A percentile compares a stretch with the other conserved stretches of the same genome.
Conservation (phyloP, 2,329 filamentous ascomycete genomes). For the Xylaria sp. region DNA sequence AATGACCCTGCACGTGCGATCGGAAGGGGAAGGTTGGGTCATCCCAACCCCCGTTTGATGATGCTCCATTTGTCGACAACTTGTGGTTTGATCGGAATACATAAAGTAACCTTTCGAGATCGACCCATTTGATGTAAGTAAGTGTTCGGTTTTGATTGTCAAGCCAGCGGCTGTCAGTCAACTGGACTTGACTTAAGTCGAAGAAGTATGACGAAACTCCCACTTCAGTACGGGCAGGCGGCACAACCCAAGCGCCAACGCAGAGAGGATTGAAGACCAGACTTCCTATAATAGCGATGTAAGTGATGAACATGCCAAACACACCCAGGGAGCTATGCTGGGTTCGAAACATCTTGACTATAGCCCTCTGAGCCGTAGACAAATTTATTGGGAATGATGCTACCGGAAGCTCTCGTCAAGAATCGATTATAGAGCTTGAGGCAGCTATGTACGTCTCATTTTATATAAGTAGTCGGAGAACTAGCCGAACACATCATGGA, state of each 20-base stretch:
- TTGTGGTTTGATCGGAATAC: constrained; percentile 60
- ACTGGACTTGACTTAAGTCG: constrained; percentile 54
- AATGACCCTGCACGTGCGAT: constrained; percentile 63
- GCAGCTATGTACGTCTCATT: neutral
- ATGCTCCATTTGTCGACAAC: constrained; percentile 59
- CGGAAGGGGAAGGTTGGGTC: constrained; percentile 65
- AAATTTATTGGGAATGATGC: neutral
- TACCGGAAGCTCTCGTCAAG: neutral
- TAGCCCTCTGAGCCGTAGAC: neutral
- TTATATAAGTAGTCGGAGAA: neutral
- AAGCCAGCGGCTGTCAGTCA: constrained; percentile 54
- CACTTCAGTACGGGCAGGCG: constrained; percentile 45
- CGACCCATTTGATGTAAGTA: constrained; percentile 58
- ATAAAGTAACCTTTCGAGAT: constrained; percentile 60
- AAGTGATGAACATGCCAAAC: constrained; percentile 15
- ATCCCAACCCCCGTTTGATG: constrained; percentile 63
- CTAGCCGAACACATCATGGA: neutral
- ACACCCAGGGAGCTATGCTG: neutral
- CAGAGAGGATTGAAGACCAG: constrained; percentile 18
- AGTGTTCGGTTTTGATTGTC: constrained; percentile 61
- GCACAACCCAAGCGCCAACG: constrained; percentile 42
- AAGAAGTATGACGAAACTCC: constrained; percentile 53
- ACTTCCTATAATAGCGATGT: constrained; percentile 24
- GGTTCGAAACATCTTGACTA: constrained; percentile 19
- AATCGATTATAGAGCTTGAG: neutral